phyloP scores from a whole-genome alignment of 2,329 filamentous ascomycete species.

The Arthrobotrys sphaeroides region DNA sequence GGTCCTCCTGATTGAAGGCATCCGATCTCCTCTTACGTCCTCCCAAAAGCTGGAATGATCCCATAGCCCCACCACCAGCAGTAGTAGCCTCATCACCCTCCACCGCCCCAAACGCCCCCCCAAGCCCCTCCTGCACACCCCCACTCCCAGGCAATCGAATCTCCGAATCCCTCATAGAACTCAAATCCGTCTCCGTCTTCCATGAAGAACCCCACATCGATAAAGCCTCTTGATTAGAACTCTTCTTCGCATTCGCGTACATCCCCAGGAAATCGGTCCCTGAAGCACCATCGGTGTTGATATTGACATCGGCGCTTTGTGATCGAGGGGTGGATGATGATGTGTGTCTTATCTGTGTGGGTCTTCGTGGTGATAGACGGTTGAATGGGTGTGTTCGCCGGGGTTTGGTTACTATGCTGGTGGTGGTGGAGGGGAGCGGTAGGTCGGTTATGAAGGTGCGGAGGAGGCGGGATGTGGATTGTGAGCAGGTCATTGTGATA shows the following conservation, averaged over 20 bases:
- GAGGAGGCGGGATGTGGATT: conserved; percentile 44
- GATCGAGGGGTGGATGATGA: conserved; percentile 27
- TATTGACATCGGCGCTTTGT: conserved; percentile 34
- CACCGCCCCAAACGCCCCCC: too few species aligned
- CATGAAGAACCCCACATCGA: conserved; percentile 24
- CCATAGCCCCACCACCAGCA: too few species aligned
- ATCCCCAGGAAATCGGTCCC: conserved; percentile 26
- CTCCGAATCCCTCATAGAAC: conserved; percentile 11
- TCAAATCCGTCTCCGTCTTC: conserved; percentile 44
- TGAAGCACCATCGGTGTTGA: neutral
- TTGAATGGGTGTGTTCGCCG: neutral
- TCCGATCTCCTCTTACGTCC: neutral
- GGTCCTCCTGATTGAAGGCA: neutral
- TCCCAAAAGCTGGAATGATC: too few species aligned
- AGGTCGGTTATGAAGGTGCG: conserved; percentile 35
- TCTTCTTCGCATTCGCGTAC: conserved; percentile 20
- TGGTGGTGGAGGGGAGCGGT: conserved; percentile 14
- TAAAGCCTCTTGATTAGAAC: conserved; percentile 14
- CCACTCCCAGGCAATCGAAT: neutral
- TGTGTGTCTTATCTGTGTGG: conserved; percentile 24
- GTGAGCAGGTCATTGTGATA: conserved; percentile 41
- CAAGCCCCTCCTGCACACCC: too few species aligned
- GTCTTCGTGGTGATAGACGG: conserved; percentile 7
- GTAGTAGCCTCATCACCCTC: neutral
- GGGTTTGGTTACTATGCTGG: neutral